Conservation (phyloP, 306 rosid genomes). For the Vigna trinervia region DNA sequence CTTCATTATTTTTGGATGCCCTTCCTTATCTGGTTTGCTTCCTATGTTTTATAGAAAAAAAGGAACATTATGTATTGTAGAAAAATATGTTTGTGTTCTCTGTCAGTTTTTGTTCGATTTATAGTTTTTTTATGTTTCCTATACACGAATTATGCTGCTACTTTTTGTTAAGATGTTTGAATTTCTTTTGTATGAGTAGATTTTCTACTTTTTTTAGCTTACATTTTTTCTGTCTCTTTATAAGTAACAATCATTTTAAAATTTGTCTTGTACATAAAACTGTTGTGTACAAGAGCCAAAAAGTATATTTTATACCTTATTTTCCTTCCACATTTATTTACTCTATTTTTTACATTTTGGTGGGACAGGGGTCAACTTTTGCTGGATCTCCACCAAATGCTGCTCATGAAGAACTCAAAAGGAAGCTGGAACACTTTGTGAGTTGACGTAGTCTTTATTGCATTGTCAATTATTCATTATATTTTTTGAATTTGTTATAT, state of each 20-base stretch:
- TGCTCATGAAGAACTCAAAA: slow-evolving; percentile 58
- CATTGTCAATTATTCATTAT: not conserved
- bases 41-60: not conserved
- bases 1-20: slow-evolving; percentile 13
- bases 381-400: slow-evolving; percentile 39
- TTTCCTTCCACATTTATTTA: not conserved
- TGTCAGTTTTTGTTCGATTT: not conserved
- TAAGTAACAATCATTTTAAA: not conserved
- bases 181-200: not conserved
- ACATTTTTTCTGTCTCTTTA: not conserved
- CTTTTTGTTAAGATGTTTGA: not conserved
- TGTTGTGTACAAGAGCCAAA: not conserved
- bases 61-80: not conserved
- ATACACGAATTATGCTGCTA: not conserved
- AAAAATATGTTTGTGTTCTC: not conserved
- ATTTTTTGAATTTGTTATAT: slow-evolving; percentile 29
- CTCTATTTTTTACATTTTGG: slow-evolving; percentile 2
- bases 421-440: slow-evolving; percentile 77
- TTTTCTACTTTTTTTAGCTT: not conserved
- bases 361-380: slow-evolving; percentile 42
- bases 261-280: not conserved
- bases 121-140: not conserved
- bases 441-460: slow-evolving; percentile 47
- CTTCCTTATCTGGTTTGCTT: slow-evolving; percentile 1
- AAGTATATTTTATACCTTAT: not conserved